Evolutionary conservation across 2,329 filamentous ascomycete genomes (phyloP).

Genomic region (Aspergillus terreus): DNA sequence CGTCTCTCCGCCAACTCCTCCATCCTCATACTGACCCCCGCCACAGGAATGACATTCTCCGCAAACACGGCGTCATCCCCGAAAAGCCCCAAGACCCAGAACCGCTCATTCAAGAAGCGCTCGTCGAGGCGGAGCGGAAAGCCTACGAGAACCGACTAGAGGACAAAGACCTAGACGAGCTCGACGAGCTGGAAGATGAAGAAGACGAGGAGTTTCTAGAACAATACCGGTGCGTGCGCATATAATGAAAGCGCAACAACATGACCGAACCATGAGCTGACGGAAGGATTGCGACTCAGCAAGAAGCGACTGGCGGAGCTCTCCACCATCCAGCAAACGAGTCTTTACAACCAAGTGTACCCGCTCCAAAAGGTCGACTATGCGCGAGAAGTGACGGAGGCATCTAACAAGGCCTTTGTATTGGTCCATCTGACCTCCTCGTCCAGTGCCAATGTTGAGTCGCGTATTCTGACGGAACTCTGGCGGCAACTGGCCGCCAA

Average conservation of each 20-base stretch:
- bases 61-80: constrained; percentile 95
- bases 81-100: constrained; percentile 95
- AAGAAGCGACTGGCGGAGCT: constrained; percentile 85
- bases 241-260: too few species aligned
- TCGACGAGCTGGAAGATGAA: constrained; percentile 89
- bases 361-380: constrained; percentile 94
- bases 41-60: constrained; percentile 91
- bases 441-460: constrained; percentile 77
- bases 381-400: constrained; percentile 83
- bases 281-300: constrained; percentile 26
- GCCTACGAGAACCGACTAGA: constrained; percentile 91
- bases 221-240: constrained; percentile 60
- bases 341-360: constrained; percentile 85
- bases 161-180: constrained; percentile 89
- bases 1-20: constrained; percentile 31
- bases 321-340: constrained; percentile 67
- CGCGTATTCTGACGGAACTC: constrained; percentile 74
- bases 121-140: constrained; percentile 74
- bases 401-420: constrained; percentile 64
- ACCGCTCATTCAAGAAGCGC: constrained; percentile 91
- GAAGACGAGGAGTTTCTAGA: constrained; percentile 93
- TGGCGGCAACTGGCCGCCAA: constrained; percentile 81
- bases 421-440: constrained; percentile 80
- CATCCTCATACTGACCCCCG: constrained; percentile 11
- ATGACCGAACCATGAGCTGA: neutral